Conservation (phyloP, 306 rosid genomes). For the Prunus mongolica region DNA sequence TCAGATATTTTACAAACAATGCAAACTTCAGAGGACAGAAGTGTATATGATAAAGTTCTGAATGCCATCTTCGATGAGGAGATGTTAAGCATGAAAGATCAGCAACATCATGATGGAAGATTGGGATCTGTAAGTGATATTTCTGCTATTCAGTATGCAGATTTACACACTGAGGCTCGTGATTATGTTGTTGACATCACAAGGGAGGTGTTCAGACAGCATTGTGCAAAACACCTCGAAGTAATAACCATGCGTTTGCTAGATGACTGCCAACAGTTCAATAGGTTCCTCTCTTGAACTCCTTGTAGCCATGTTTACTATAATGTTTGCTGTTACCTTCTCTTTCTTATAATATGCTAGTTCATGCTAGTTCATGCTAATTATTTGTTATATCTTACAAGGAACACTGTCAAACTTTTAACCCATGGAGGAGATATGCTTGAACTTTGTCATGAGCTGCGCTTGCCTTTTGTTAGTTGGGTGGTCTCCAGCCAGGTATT, state of each 20-base stretch:
- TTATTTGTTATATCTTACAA: constrained; percentile 33
- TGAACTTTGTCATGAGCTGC: constrained; percentile 88
- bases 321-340: constrained; percentile 2
- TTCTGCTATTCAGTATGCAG: constrained; percentile 60
- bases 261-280: constrained; percentile 66
- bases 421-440: constrained; percentile 95
- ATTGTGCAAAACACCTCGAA: constrained; percentile 86
- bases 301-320: constrained; percentile 14
- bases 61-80: constrained; percentile 85
- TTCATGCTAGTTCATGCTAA: constrained; percentile 22
- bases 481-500: constrained; percentile 70
- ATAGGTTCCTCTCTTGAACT: constrained; percentile 52
- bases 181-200: constrained; percentile 69
- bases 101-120: constrained; percentile 46
- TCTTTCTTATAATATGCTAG: constrained; percentile 1
- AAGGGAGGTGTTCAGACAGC: constrained; percentile 72
- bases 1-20: constrained; percentile 77
- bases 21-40: constrained; percentile 84
- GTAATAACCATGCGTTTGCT: constrained; percentile 61
- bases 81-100: constrained; percentile 49
- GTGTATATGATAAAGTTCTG: constrained; percentile 76
- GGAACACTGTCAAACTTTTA: constrained; percentile 89
- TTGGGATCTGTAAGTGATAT: constrained; percentile 41
- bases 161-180: constrained; percentile 71
- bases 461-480: constrained; percentile 84